Percentiles rank a stretch among this genome's conserved stretches.
These are phyloP conservation scores for Rhodotorula sp. DNA, from an alignment of 1,284 basidiomycete genomes.

Conservation along the genomic window DNA sequence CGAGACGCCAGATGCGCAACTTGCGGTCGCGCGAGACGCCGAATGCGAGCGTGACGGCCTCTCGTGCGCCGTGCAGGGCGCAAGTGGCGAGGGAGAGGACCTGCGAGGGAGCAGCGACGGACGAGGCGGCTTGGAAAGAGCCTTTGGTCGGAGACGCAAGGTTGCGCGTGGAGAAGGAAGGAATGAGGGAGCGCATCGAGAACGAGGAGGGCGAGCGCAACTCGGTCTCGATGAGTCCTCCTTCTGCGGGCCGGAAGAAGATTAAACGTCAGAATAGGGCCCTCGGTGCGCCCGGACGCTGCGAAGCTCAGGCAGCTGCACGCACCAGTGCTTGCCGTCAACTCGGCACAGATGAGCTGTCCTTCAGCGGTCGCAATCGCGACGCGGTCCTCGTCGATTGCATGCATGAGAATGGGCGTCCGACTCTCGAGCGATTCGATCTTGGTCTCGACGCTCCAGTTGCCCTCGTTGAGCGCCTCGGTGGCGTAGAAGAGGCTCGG, in stretches of 20 bases:
- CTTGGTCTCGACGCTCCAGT: slow-evolving; percentile 35
- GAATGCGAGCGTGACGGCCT: slow-evolving; percentile 53
- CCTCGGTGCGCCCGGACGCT: no score
- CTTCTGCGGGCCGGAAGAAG: slow-evolving; percentile 5
- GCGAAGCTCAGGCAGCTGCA: not conserved
- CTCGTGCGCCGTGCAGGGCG: not conserved
- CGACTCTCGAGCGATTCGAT: slow-evolving; percentile 16
- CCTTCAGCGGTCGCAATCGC: slow-evolving; percentile 30
- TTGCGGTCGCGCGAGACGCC: slow-evolving; percentile 83
- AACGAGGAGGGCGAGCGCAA: slow-evolving; percentile 26
- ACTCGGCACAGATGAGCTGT: slow-evolving; percentile 9
- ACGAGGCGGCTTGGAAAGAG: not conserved
- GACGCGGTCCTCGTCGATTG: slow-evolving; percentile 21
- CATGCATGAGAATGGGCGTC: slow-evolving; percentile 24
- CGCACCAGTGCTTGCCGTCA: slow-evolving; percentile 16
- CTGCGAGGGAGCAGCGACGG: slow-evolving; percentile 17
- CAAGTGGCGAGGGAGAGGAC: slow-evolving; percentile 25
- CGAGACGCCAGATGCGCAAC: slow-evolving; percentile 69
- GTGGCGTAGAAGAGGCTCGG: slow-evolving; percentile 37
- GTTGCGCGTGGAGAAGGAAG: slow-evolving; percentile 36
- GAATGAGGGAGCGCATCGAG: slow-evolving; percentile 35
- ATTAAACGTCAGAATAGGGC: not conserved
- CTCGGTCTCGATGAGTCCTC: slow-evolving; percentile 34
- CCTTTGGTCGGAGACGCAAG: slow-evolving; percentile 16
- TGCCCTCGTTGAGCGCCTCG: not conserved